phyloP scores from a whole-genome alignment of 805 yeast genomes.

The Myxozyma vanderwaltii region DNA sequence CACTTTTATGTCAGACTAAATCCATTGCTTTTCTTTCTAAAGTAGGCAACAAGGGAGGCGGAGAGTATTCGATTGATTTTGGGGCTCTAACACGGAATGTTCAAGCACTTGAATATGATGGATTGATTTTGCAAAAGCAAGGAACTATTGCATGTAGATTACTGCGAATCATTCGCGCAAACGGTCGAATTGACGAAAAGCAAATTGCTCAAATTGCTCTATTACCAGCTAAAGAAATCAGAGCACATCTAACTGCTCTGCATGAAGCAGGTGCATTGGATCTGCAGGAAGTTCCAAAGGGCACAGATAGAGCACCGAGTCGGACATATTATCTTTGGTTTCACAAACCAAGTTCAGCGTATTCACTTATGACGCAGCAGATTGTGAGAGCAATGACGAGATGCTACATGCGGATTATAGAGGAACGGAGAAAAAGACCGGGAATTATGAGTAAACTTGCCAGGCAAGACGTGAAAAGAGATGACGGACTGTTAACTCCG shows the following conservation, averaged over 20 bases:
- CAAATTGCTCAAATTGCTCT: conserved; percentile 66
- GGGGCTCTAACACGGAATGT: conserved; percentile 38
- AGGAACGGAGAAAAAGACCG: conserved; percentile 58
- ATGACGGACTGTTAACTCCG: conserved; percentile 70
- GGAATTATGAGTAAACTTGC: conserved; percentile 76
- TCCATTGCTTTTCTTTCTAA: conserved; percentile 59
- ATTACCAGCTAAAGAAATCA: conserved; percentile 73
- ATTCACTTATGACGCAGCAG: conserved; percentile 51
- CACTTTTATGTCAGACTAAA: conserved; percentile 56
- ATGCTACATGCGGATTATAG: conserved; percentile 42
- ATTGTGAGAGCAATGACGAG: conserved; percentile 53
- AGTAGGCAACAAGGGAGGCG: conserved; percentile 57
- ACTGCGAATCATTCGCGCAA: conserved; percentile 70
- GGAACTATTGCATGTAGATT: conserved; percentile 66
- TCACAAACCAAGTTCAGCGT: conserved; percentile 58
- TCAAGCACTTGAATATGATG: conserved; percentile 42
- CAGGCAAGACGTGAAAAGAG: conserved; percentile 87
- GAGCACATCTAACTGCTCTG: conserved; percentile 68
- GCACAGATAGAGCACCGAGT: conserved; percentile 87
- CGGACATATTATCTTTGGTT: conserved; percentile 83
- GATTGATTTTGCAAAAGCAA: conserved; percentile 40
- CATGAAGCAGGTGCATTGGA: conserved; percentile 74
- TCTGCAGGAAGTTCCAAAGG: conserved; percentile 90
- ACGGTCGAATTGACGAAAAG: conserved; percentile 81
- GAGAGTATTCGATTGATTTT: conserved; percentile 49